A percentile compares a stretch with the other conserved stretches of the same genome.
Conservation (phyloP, 1,284 basidiomycete species). For the Mycena sp. region DNA sequence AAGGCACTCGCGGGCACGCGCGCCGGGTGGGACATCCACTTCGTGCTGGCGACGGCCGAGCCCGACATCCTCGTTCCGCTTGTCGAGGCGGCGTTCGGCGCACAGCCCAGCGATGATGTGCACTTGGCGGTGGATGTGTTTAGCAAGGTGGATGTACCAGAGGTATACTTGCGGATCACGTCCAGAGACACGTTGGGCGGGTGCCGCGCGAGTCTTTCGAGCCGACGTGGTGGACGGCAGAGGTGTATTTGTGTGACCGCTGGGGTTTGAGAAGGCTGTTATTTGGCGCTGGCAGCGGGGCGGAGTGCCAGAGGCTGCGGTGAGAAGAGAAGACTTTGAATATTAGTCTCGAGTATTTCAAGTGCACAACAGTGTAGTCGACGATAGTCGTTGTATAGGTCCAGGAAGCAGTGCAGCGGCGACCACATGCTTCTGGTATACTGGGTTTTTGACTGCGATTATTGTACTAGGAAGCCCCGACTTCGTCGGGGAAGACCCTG, state of each 20-base stretch:
- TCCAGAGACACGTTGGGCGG: constrained; percentile 36
- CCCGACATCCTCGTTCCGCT: too few species aligned
- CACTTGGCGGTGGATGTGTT: constrained; percentile 41
- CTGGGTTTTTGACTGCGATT: too few species aligned
- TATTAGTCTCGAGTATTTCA: too few species aligned
- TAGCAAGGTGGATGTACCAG: constrained; percentile 12
- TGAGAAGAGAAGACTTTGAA: constrained; percentile 49
- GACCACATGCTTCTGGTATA: too few species aligned
- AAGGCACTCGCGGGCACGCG: constrained; percentile 34
- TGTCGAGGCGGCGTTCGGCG: constrained; percentile 35
- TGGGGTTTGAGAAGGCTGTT: constrained; percentile 46
- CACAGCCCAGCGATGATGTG: constrained; percentile 15
- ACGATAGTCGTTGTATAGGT: too few species aligned
- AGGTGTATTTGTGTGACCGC: constrained; percentile 51
- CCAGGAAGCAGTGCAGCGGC: too few species aligned
- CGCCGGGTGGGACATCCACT: constrained; percentile 48
- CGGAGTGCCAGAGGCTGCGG: too few species aligned
- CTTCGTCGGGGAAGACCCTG: too few species aligned
- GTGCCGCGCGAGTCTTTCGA: constrained; percentile 41
- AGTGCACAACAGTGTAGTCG: too few species aligned
- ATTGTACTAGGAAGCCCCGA: too few species aligned
- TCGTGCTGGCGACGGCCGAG: too few species aligned
- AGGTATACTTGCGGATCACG: not conserved
- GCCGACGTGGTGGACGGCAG: constrained; percentile 29
- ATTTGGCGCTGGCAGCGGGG: constrained; percentile 38